Evolutionary conservation across 108 stramenopile species (phyloP).

Genomic region (Discostella pseudostelligera): DNA sequence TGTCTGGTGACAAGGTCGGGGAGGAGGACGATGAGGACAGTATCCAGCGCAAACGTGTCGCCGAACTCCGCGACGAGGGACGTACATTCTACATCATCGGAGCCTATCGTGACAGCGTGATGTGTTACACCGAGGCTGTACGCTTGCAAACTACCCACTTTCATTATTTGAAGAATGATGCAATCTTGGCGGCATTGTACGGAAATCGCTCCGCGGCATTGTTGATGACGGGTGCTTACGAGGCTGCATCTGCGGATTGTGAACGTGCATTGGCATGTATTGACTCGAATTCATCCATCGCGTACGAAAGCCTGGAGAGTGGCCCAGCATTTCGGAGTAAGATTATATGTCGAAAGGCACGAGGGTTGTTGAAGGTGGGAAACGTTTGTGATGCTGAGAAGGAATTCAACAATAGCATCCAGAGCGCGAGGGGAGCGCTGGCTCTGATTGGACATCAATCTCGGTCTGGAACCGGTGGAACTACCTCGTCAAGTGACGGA

Average conservation of each 20-base stretch:
- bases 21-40: slow-evolving; percentile 18
- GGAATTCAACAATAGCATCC: slow-evolving; percentile 43
- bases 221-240: slow-evolving; percentile 70
- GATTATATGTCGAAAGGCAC: slow-evolving; percentile 57
- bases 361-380: slow-evolving; percentile 61
- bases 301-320: slow-evolving; percentile 23
- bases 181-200: slow-evolving; percentile 56
- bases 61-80: slow-evolving; percentile 54
- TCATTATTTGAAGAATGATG: slow-evolving; percentile 25
- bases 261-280: slow-evolving; percentile 41
- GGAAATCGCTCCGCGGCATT: slow-evolving; percentile 79
- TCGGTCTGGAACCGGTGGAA: slow-evolving; percentile 4
- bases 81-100: slow-evolving; percentile 48
- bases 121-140: slow-evolving; percentile 60
- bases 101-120: slow-evolving; percentile 54
- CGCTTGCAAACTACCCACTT: slow-evolving; percentile 27
- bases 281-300: slow-evolving; percentile 25
- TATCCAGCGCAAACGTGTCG: slow-evolving; percentile 29
- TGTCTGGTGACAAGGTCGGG: slow-evolving; percentile 4
- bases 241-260: slow-evolving; percentile 61
- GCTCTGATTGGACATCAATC: slow-evolving; percentile 33
- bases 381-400: slow-evolving; percentile 53
- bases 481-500: slow-evolving; percentile 3
- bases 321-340: slow-evolving; percentile 52
- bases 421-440: slow-evolving; percentile 3